These are phyloP conservation scores for Isoetes taiwanensis DNA, from an alignment of 75 land plant genomes.

Conservation along the genomic window DNA sequence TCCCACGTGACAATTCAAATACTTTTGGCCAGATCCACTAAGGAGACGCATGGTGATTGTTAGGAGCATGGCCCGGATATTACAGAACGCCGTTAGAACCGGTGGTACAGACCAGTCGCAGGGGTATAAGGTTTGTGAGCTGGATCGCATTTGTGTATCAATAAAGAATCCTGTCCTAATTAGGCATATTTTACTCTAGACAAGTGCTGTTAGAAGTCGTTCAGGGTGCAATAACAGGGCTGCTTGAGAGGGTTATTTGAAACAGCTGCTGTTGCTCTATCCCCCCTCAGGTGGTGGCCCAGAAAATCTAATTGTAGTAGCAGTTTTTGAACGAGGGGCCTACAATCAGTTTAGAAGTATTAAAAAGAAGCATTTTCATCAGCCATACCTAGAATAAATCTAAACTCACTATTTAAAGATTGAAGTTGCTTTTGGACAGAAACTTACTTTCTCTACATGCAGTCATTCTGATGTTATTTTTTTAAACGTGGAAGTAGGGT, in stretches of 20 bases:
- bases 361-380: constrained; percentile 37
- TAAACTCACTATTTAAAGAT: constrained; percentile 84
- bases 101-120: constrained; percentile 97
- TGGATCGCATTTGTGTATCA: background rate
- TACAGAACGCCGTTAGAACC: constrained; percentile 58
- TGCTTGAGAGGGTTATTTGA: constrained; percentile 58
- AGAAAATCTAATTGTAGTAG: constrained; percentile 55
- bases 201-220: constrained; percentile 81
- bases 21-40: constrained; percentile 22
- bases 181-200: constrained; percentile 24
- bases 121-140: constrained; percentile 66
- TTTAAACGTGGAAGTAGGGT: constrained; percentile 27
- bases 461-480: background rate
- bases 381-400: constrained; percentile 38
- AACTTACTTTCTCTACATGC: background rate
- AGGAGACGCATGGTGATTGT: constrained; percentile 69
- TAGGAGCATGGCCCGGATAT: constrained; percentile 52
- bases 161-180: background rate
- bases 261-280: constrained; percentile 70
- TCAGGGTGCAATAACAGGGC: constrained; percentile 67
- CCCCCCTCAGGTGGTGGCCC: constrained; percentile 50
- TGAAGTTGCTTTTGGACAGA: background rate
- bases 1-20: background rate
- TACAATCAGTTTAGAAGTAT: constrained; percentile 8
- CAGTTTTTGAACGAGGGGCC: constrained; percentile 30